These are phyloP conservation scores for Raphanus sativus DNA, from an alignment of 345 rosid species.

Conservation along the genomic window DNA sequence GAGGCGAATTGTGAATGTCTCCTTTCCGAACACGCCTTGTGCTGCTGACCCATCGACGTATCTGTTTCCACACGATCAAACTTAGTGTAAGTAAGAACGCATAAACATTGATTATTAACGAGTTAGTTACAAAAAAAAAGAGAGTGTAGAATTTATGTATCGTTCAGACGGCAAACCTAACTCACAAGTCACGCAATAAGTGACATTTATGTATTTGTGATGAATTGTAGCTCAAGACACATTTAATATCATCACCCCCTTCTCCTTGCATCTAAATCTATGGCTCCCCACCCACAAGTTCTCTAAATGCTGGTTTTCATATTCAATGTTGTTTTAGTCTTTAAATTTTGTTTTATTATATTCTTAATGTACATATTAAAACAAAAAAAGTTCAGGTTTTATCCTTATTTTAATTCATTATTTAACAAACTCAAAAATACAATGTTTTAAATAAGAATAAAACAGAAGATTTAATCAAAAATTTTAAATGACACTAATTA, in stretches of 20 bases:
- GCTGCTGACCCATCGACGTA: slow-evolving; percentile 49
- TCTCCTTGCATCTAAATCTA: slow-evolving; percentile 22
- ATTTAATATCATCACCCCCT: slow-evolving; percentile 22
- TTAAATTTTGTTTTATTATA: too few relatives aligned
- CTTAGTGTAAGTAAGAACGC: not conserved
- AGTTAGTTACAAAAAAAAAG: not conserved
- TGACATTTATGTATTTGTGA: slow-evolving; percentile 41
- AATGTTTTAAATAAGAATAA: not conserved
- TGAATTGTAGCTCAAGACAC: slow-evolving; percentile 35
- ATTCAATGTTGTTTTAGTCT: too few relatives aligned
- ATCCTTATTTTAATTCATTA: not conserved
- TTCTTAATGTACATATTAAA: not conserved
- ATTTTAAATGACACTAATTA: not conserved
- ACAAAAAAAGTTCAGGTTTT: not conserved
- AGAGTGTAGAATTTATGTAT: slow-evolving; percentile 9
- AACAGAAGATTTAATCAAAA: not conserved
- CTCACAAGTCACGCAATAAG: slow-evolving; percentile 46
- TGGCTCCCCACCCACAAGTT: not conserved
- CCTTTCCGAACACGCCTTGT: slow-evolving; percentile 53
- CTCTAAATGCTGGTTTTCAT: not conserved
- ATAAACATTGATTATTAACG: not conserved
- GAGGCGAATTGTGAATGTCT: slow-evolving; percentile 43
- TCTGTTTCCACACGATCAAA: slow-evolving; percentile 24
- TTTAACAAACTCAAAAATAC: not conserved
- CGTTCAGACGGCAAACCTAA: slow-evolving; percentile 39